Conservation (phyloP, 768 basidiomycete species). For the Russula dissimulans region DNA sequence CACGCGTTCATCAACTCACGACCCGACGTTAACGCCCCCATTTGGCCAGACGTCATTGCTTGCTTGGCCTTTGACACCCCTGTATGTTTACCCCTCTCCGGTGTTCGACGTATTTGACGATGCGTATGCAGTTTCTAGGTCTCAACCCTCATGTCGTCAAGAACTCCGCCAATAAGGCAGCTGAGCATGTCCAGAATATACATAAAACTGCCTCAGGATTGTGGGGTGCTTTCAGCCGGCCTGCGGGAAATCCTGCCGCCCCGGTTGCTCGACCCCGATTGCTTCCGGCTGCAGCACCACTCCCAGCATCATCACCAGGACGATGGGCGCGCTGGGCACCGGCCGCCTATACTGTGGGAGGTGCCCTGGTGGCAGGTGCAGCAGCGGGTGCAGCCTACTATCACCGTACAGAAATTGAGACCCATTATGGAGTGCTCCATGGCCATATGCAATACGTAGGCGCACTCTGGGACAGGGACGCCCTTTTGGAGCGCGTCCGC, state of each 20-base stretch:
- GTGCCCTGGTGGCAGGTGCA: conserved; percentile 69
- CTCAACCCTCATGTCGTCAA: conserved; percentile 82
- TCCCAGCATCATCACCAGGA: conserved; percentile 12
- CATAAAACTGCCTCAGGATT: conserved; percentile 53
- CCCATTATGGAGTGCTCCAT: conserved; percentile 63
- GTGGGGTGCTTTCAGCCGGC: conserved; percentile 43
- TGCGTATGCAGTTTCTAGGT: conserved; percentile 60
- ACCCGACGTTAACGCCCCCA: conserved; percentile 51
- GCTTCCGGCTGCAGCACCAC: conserved; percentile 12
- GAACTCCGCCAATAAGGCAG: conserved; percentile 66
- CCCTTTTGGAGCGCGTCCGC: conserved; percentile 52
- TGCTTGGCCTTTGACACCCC: conserved; percentile 88
- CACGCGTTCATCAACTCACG: conserved; percentile 60
- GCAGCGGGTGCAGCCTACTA: conserved; percentile 81
- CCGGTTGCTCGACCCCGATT: conserved; percentile 27
- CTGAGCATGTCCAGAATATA: conserved; percentile 59
- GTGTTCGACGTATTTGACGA: background rate
- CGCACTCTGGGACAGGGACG: conserved; percentile 71
- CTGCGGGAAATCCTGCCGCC: conserved; percentile 24
- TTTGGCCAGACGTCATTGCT: conserved; percentile 87
- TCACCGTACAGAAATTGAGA: conserved; percentile 63
- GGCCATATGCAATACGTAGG: conserved; percentile 90
- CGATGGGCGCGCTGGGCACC: conserved; percentile 62
- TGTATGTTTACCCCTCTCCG: conserved; percentile 35
- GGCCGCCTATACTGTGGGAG: conserved; percentile 60